A percentile compares a stretch with the other conserved stretches of the same genome.
Conservation (phyloP, 495 filamentous ascomycete genomes). For the Penicillium crystallinum region DNA sequence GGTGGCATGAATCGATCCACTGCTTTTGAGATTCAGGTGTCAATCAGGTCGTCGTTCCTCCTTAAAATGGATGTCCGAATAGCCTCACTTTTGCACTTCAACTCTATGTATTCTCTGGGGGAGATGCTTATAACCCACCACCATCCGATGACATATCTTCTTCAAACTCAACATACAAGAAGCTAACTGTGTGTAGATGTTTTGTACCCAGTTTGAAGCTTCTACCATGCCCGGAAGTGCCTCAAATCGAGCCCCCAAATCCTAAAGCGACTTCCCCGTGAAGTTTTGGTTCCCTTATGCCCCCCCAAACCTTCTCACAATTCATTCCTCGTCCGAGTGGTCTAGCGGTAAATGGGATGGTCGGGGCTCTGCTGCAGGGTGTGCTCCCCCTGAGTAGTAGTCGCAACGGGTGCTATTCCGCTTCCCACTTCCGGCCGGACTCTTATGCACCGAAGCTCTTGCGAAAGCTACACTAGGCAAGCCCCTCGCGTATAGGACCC, state of each 20-base stretch:
- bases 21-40: not conserved
- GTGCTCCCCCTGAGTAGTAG: not conserved
- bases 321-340: not conserved
- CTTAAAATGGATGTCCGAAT: not conserved
- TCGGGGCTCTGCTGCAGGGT: not conserved
- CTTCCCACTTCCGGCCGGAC: not conserved
- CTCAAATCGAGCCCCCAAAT: not conserved
- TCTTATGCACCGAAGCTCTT: not conserved
- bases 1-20: not conserved
- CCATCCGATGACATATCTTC: not conserved
- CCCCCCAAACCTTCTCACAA: not conserved
- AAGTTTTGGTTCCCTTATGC: not conserved
- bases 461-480: not conserved
- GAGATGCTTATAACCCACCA: not conserved
- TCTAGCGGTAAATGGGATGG: not conserved
- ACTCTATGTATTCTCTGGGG: not conserved
- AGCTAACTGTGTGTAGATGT: conserved; percentile 27
- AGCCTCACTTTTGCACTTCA: not conserved
- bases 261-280: not conserved
- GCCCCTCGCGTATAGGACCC: not conserved
- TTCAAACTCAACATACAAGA: conserved; percentile 26
- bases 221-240: not conserved
- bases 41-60: not conserved
- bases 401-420: not conserved
- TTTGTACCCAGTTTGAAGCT: conserved; percentile 5